Evolutionary conservation across 1,284 basidiomycete genomes (phyloP).

Genomic region (Cutaneotrichosporon mucoides): DNA sequence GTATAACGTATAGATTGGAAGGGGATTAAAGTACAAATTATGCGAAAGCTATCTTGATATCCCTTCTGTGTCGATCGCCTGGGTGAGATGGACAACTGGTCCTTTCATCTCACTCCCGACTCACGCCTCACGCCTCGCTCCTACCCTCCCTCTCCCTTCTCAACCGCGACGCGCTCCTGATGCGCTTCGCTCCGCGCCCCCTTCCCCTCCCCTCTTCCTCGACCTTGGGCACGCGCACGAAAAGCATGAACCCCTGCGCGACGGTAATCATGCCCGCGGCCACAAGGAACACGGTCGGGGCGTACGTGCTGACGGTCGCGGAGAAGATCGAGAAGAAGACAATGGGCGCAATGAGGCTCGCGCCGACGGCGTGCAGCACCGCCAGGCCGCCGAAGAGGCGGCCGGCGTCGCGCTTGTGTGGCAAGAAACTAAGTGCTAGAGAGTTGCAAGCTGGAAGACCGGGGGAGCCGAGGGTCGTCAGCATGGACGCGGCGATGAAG

Average conservation of each 20-base stretch:
- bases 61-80: too few species aligned
- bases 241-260: slow-evolving; percentile 6
- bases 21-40: too few species aligned
- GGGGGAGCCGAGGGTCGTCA: slow-evolving; percentile 37
- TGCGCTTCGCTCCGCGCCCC: not conserved
- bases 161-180: too few species aligned
- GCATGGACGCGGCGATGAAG: slow-evolving; percentile 35
- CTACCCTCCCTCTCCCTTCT: too few species aligned
- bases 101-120: too few species aligned
- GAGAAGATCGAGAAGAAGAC: slow-evolving; percentile 42
- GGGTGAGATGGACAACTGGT: too few species aligned
- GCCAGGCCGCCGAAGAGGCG: slow-evolving; percentile 45
- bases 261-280: slow-evolving; percentile 26
- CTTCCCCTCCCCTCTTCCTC: not conserved
- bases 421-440: slow-evolving; percentile 43
- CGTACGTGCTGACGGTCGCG: slow-evolving; percentile 35
- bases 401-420: slow-evolving; percentile 39
- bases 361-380: slow-evolving; percentile 40
- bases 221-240: not conserved
- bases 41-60: too few species aligned
- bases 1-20: too few species aligned
- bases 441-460: slow-evolving; percentile 39
- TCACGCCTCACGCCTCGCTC: too few species aligned
- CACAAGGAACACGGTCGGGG: slow-evolving; percentile 41
- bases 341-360: slow-evolving; percentile 40